These are phyloP conservation scores for Logfia minima DNA, from an alignment of 129 eudicot genomes.

Conservation along the genomic window DNA sequence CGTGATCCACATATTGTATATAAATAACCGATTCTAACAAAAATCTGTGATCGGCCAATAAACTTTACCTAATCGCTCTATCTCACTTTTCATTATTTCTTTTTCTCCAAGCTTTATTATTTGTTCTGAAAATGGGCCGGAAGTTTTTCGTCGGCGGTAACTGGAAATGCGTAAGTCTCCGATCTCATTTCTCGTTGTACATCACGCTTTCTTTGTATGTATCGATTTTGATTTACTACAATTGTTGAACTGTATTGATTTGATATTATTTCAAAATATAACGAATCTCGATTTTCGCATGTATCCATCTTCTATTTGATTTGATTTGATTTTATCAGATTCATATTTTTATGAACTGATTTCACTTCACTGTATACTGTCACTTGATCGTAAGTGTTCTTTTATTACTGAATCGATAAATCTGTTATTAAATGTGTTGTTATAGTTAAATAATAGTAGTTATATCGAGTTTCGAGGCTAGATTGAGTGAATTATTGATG, in stretches of 20 bases:
- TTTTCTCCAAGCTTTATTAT: conserved; percentile 17
- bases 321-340: background rate
- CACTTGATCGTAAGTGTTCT: background rate
- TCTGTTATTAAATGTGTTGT: background rate
- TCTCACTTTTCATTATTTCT: conserved; percentile 13
- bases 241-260: background rate
- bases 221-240: background rate
- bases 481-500: too few relatives aligned
- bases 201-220: background rate
- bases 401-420: background rate
- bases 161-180: conserved; percentile 86
- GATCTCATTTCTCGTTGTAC: background rate
- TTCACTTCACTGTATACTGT: background rate
- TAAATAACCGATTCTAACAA: conserved; percentile 24
- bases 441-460: too few relatives aligned
- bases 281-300: background rate
- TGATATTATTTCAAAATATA: background rate
- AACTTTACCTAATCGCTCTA: background rate
- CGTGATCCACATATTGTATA: conserved; percentile 30
- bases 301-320: conserved; percentile 8
- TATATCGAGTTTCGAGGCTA: too few relatives aligned
- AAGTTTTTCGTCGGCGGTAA: conserved; percentile 91
- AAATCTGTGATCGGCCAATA: conserved; percentile 26
- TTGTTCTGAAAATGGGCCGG: conserved; percentile 40
- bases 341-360: background rate